Evolutionary conservation across 169 alveolate species (phyloP).

Genomic region (Theileria orientalis): DNA sequence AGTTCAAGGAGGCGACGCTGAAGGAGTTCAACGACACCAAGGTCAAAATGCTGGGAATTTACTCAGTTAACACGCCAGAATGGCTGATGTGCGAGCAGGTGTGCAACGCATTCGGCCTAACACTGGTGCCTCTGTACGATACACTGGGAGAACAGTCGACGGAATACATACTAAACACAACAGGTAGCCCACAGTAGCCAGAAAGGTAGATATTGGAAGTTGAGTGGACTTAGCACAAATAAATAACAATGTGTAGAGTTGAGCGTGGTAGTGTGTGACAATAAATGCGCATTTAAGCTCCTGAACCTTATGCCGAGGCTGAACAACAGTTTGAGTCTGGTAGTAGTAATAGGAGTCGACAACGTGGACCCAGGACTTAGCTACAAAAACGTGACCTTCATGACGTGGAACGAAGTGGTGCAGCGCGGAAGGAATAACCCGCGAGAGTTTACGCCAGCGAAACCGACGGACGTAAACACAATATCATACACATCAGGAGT

Average conservation of each 20-base stretch:
- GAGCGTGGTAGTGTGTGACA: conserved; percentile 52
- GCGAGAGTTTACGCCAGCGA: conserved; percentile 48
- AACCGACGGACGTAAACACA: conserved; percentile 72
- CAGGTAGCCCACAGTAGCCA: conserved; percentile 48
- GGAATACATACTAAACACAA: conserved; percentile 62
- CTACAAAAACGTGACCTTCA: not conserved
- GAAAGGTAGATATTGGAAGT: not conserved
- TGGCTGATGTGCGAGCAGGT: conserved; percentile 81
- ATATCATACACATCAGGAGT: conserved; percentile 97
- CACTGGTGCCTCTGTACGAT: conserved; percentile 81
- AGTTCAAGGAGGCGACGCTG: conserved; percentile 21
- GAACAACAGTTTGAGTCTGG: not conserved
- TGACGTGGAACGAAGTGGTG: conserved; percentile 52
- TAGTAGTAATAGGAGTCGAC: conserved; percentile 47
- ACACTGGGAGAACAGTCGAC: conserved; percentile 79
- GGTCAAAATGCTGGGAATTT: conserved; percentile 68
- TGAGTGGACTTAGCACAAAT: not conserved
- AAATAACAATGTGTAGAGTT: conserved; percentile 4
- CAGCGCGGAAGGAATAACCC: conserved; percentile 19
- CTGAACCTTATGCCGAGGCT: conserved; percentile 39
- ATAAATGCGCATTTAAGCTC: conserved; percentile 37
- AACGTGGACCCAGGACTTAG: not conserved
- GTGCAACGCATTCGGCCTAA: conserved; percentile 76
- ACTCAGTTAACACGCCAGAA: conserved; percentile 72
- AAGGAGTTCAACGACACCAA: conserved; percentile 27